Evolutionary conservation across 177 flowering plant species (phyloP).

Genomic region (Tripterygium wilfordii): DNA sequence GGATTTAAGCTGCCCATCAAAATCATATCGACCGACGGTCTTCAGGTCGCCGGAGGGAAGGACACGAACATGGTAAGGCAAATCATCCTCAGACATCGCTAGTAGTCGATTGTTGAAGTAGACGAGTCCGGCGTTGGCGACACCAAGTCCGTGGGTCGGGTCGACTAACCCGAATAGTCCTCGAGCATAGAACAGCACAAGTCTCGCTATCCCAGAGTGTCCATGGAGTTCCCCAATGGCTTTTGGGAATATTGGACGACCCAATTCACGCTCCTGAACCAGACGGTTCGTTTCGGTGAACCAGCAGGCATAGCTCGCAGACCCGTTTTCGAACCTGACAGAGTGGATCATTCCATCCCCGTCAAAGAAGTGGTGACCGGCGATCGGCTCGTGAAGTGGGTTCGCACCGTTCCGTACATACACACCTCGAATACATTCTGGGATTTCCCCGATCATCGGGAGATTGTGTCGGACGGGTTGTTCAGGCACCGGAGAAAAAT

Average conservation of each 20-base stretch:
- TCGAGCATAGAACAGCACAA: slow-evolving; percentile 33
- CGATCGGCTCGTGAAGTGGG: slow-evolving; percentile 34
- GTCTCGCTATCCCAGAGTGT: slow-evolving; percentile 38
- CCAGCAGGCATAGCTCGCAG: slow-evolving; percentile 36
- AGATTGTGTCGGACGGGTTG: slow-evolving; percentile 23
- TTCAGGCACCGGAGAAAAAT: slow-evolving; percentile 41
- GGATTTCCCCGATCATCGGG: slow-evolving; percentile 28
- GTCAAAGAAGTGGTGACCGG: slow-evolving; percentile 50
- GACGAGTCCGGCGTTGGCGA: slow-evolving; percentile 47
- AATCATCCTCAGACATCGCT: slow-evolving; percentile 49
- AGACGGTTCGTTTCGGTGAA: slow-evolving; percentile 39
- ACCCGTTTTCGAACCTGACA: slow-evolving; percentile 23
- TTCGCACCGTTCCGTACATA: slow-evolving; percentile 46
- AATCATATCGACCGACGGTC: slow-evolving; percentile 31
- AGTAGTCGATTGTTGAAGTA: slow-evolving; percentile 34
- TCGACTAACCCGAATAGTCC: slow-evolving; percentile 28
- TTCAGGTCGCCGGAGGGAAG: slow-evolving; percentile 31
- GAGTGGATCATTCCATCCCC: slow-evolving; percentile 54
- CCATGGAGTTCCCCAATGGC: slow-evolving; percentile 51
- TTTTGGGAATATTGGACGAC: slow-evolving; percentile 41
- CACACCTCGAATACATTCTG: slow-evolving; percentile 30
- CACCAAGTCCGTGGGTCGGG: slow-evolving; percentile 30
- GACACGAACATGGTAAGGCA: slow-evolving; percentile 35
- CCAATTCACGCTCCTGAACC: slow-evolving; percentile 28
- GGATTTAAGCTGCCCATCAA: slow-evolving; percentile 23